Evolutionary conservation across 352 stramenopile species (phyloP).

Genomic region (Phytophthora sp.): DNA sequence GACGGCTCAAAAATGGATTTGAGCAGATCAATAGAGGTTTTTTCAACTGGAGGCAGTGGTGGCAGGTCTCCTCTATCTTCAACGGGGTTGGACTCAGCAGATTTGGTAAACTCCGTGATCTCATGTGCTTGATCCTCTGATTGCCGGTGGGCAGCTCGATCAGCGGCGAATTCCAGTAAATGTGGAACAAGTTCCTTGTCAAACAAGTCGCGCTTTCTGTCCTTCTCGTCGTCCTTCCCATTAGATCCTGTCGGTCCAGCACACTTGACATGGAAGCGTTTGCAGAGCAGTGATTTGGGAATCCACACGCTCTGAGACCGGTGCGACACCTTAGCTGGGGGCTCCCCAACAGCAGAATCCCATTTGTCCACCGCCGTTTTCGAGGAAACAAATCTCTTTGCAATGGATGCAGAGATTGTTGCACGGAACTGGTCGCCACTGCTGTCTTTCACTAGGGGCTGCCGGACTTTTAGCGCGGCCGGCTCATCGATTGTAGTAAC

Average conservation of each 20-base stretch:
- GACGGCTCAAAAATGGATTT: constrained; percentile 87
- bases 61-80: constrained; percentile 41
- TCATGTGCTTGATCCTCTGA: background rate
- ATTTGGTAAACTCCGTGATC: background rate
- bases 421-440: constrained; percentile 62
- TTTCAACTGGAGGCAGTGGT: constrained; percentile 47
- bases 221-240: constrained; percentile 26
- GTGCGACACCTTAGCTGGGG: constrained; percentile 45
- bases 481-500: constrained; percentile 5
- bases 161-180: constrained; percentile 66
- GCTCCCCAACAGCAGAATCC: background rate
- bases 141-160: constrained; percentile 27
- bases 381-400: constrained; percentile 80
- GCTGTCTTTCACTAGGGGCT: constrained; percentile 45
- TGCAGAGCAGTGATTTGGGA: constrained; percentile 76
- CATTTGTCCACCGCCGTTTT: constrained; percentile 19
- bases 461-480: constrained; percentile 28
- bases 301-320: constrained; percentile 66
- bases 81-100: background rate
- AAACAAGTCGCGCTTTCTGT: constrained; percentile 59
- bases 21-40: constrained; percentile 58
- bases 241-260: constrained; percentile 37
- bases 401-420: constrained; percentile 82
- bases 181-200: constrained; percentile 76
- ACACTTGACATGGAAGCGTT: constrained; percentile 84